Base-by-base conservation (phyloP, 208 protist species). In the Leishmania lainsoni region DNA sequence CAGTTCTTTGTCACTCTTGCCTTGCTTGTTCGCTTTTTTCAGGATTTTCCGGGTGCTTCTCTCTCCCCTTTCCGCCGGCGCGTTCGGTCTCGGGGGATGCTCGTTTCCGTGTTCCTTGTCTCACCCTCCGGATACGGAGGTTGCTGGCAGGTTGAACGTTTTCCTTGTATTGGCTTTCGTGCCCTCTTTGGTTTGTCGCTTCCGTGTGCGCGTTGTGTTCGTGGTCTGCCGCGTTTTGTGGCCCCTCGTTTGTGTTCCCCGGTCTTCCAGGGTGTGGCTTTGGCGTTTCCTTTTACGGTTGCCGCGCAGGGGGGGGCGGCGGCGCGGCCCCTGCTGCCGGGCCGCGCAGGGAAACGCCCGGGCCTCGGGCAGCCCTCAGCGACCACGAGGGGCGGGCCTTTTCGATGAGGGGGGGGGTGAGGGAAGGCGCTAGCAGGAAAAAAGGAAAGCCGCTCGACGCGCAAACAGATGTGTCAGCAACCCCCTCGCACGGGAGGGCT, bases 91-190 rank as follows among this genome's bases (percentile, higher is more conserved):
- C 35, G 35, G 35, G 35, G 35, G 35, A 39, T 39, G 35, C 35
- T 39, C 35, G 35, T 39, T 39, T 39, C 35, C 35, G 35, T 1
- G 35, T 39, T 39, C 35, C 35, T 39, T 39, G 35, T 39, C 35
- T 39, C 35, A 39, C 35, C 35, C 35, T 39, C 35, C 35, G 35
- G 35, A 1, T 0, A 39, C 35, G 35, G 35, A 39, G 35, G 35
- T 39, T 39, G 0, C 35, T 39, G 8, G 12, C 20, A 9, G 9
- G 59, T 3, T 10, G 35, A 0, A n/a, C 0, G 0, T 6, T 8
- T 66, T 29, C n/a, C 35, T 26, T n/a, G 56, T 61, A 39, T 39
- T 39, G 35, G 35, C 17, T 20, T 66, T 29, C 8, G 29, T 66
- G 59, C 12, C 29, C 59, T 29, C 29, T 66, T 2, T 3, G 59